A percentile compares a stretch with the other conserved stretches of the same genome.
Evolutionary conservation across 805 yeast species (phyloP).

Genomic region (Yarrowia bubula): DNA sequence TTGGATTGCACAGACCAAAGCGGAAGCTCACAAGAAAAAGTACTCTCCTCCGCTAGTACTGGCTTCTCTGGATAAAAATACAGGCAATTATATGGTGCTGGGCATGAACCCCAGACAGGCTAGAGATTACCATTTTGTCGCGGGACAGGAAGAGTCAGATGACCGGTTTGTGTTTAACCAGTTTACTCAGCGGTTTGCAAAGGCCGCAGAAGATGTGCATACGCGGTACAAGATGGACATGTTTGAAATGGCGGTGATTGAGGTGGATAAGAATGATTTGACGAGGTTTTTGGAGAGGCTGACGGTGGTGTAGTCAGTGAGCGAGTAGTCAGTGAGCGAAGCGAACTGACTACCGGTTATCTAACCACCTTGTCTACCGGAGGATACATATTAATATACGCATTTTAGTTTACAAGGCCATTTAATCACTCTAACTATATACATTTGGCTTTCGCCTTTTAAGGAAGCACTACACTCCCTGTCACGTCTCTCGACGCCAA

Average conservation of each 20-base stretch:
- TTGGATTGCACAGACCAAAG: slow-evolving; percentile 88
- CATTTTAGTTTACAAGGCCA: too few species aligned
- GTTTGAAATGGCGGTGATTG: slow-evolving; percentile 91
- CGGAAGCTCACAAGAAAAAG: slow-evolving; percentile 65
- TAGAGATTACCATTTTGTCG: slow-evolving; percentile 38
- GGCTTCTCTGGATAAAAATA: slow-evolving; percentile 71
- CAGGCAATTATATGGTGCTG: slow-evolving; percentile 79
- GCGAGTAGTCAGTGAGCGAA: neutral
- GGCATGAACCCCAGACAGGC: slow-evolving; percentile 87
- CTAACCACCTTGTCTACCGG: too few species aligned
- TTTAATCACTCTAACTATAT: neutral
- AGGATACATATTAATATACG: too few species aligned
- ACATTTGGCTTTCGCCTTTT: neutral
- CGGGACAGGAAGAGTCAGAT: slow-evolving; percentile 33
- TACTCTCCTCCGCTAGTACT: slow-evolving; percentile 68
- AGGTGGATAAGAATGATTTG: slow-evolving; percentile 82
- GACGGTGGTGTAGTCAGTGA: slow-evolving; percentile 41
- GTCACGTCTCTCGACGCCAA: neutral
- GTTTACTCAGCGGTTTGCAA: slow-evolving; percentile 88
- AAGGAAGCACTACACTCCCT: neutral
- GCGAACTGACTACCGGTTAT: too few species aligned
- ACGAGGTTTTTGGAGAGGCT: slow-evolving; percentile 81
- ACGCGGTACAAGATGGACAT: slow-evolving; percentile 91
- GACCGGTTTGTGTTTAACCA: slow-evolving; percentile 43
- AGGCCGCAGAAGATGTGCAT: slow-evolving; percentile 76